Base-by-base conservation (phyloP, 306 rosid genomes). In the Casuarina equisetifolia region DNA sequence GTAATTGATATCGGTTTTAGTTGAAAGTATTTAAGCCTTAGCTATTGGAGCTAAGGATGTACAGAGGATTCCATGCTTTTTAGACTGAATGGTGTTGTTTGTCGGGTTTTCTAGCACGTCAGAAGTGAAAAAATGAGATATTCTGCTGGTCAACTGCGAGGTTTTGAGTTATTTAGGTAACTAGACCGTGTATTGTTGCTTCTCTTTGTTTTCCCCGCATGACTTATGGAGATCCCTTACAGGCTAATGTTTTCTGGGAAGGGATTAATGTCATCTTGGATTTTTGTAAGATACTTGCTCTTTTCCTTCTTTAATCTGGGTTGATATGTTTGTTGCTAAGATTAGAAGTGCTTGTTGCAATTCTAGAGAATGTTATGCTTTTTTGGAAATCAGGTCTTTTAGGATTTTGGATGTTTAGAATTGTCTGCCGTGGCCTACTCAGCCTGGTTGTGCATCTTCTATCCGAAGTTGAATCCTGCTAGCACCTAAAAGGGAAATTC, bases 331-430 rank as follows among this genome's bases (percentile, higher is more conserved):
- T 0, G 17, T 67, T 7, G 50, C 5, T 15, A 19, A 63, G 5
- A 16, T 2, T 32, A 12, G 64, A 58, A 25, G 39, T 58, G 64
- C 6, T 67, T 67, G 8, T 67, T 42, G 49, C 5, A 1, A 63
- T 67, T 67, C 15, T 67, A 35, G 19, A 67, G 35, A 58, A 16
- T 42, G 43, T 32, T 61, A 40, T 67, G 71, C 71, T 58, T 58
- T 67, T 10, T 42, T 2, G 20, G n/a, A 17, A 42, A 42, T 3
- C 50, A 40, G 4, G 16, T 9, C 13, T 4, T 17, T 40, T 42
- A 46, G 46, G 46, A 25, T 63, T 13, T 11, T 63, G 12, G 70
- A 35, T 17, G 40, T 42, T 40, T 3, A 67, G 16, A 67, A 67
- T 42, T 49, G 42, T 67, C 32, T 67, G 51, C 49, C 35, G 42